Conservation (phyloP, 805 yeast genomes). For the Myxozyma nipponensis region DNA sequence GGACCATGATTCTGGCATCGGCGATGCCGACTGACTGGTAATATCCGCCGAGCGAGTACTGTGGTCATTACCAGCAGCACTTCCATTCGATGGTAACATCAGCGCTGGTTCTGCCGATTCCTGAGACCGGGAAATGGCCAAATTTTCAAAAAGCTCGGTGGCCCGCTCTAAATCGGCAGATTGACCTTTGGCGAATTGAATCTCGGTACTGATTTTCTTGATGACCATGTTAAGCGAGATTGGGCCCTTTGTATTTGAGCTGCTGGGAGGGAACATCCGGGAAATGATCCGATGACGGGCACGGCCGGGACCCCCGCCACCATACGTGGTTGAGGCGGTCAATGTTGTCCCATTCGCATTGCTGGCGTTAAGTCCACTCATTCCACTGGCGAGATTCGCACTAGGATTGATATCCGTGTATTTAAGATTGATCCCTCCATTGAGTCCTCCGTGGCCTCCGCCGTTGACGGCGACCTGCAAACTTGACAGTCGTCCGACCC, state of each 20-base stretch:
- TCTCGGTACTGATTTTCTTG: slow-evolving; percentile 18
- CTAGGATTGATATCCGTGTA: slow-evolving; percentile 10
- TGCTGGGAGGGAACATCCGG: slow-evolving; percentile 14
- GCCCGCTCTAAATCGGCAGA: slow-evolving; percentile 19
- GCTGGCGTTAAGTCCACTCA: background rate
- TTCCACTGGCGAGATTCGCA: slow-evolving; percentile 1
- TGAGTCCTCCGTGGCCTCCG: background rate
- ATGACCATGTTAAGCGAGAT: slow-evolving; percentile 25
- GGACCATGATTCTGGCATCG: background rate
- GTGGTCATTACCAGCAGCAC: background rate
- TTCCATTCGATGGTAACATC: background rate
- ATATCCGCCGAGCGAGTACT: background rate
- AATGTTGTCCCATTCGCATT: slow-evolving; percentile 1
- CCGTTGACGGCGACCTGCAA: background rate
- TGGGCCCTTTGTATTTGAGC: slow-evolving; percentile 18
- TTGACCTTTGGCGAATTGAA: slow-evolving; percentile 20
- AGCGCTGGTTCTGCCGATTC: slow-evolving; percentile 3
- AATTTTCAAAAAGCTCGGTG: slow-evolving; percentile 13
- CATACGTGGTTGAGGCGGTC: slow-evolving; percentile 13
- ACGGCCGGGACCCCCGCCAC: slow-evolving; percentile 8
- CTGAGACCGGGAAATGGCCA: slow-evolving; percentile 8
- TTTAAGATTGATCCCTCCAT: slow-evolving; percentile 5
- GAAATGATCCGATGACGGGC: slow-evolving; percentile 21
- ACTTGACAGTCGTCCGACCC: slow-evolving; percentile 39
- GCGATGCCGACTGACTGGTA: background rate